Conservation (phyloP, 1,284 basidiomycete species). For the Ceratobasidium sp. region DNA sequence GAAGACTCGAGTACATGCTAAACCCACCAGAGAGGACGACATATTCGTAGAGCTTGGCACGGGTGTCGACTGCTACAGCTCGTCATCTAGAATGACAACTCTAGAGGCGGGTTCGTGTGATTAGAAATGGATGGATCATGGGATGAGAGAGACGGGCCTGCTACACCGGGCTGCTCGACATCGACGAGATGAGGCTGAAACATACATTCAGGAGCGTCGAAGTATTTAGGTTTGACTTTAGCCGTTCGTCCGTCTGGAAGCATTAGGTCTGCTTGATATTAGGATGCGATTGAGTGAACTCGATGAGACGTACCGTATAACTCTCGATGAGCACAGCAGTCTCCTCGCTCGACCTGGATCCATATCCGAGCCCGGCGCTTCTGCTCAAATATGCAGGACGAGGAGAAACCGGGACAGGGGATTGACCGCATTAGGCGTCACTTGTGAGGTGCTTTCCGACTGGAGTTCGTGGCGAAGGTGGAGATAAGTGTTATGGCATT, state of each 20-base stretch:
- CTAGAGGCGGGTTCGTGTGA: slow-evolving; percentile 56
- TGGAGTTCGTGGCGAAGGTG: too few species aligned
- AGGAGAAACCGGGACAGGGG: too few species aligned
- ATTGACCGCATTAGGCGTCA: too few species aligned
- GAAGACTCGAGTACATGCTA: slow-evolving; percentile 98
- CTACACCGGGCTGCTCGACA: slow-evolving; percentile 95
- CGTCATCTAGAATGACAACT: slow-evolving; percentile 98
- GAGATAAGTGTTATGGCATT: too few species aligned
- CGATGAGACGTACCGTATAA: slow-evolving; percentile 77
- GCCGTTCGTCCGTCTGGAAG: slow-evolving; percentile 96
- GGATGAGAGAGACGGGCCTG: slow-evolving; percentile 66
- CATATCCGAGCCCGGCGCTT: too few species aligned
- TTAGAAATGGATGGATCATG: slow-evolving; percentile 9
- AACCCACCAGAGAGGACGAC: slow-evolving; percentile 97
- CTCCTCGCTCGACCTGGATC: slow-evolving; percentile 95
- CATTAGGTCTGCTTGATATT: slow-evolving; percentile 55
- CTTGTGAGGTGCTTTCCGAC: too few species aligned
- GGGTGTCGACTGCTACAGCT: slow-evolving; percentile 88
- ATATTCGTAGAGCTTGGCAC: slow-evolving; percentile 95
- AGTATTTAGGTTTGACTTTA: slow-evolving; percentile 98
- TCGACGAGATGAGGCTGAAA: slow-evolving; percentile 99
- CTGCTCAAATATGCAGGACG: too few species aligned
- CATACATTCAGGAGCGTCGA: slow-evolving; percentile 99
- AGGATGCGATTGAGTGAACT: neutral
- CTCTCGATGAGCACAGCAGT: slow-evolving; percentile 96